These are phyloP conservation scores for Ustilago loliicola DNA, from an alignment of 1,284 basidiomycete species.

Conservation along the genomic window DNA sequence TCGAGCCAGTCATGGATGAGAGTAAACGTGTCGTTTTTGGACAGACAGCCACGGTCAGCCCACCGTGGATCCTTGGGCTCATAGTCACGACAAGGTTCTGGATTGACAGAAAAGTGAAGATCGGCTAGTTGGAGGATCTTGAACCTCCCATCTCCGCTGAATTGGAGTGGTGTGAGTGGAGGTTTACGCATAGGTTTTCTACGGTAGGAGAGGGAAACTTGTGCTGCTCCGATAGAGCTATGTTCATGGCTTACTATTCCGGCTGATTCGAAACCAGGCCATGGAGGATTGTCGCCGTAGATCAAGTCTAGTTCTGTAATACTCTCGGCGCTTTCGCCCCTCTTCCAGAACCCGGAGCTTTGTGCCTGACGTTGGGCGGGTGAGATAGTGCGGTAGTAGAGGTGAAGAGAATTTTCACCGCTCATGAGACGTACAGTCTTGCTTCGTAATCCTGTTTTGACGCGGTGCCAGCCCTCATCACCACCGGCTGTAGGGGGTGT, in stretches of 20 bases:
- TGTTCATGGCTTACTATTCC: slow-evolving; percentile 44
- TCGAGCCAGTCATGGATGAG: slow-evolving; percentile 72
- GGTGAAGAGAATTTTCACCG: slow-evolving; percentile 38
- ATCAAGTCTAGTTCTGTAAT: slow-evolving; percentile 65
- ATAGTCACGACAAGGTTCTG: slow-evolving; percentile 61
- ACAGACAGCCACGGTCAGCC: slow-evolving; percentile 29
- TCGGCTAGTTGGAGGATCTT: slow-evolving; percentile 68
- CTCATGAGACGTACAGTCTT: slow-evolving; percentile 35
- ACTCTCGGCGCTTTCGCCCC: background rate
- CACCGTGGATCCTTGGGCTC: slow-evolving; percentile 32
- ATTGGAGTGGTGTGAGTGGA: slow-evolving; percentile 31
- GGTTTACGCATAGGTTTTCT: slow-evolving; percentile 44
- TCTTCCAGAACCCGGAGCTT: slow-evolving; percentile 23
- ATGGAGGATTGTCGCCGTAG: slow-evolving; percentile 62
- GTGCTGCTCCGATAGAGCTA: slow-evolving; percentile 28
- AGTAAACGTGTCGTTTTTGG: slow-evolving; percentile 57
- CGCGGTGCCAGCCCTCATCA: slow-evolving; percentile 53
- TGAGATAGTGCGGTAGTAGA: slow-evolving; percentile 51
- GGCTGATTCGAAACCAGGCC: slow-evolving; percentile 57
- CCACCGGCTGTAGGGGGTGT: slow-evolving; percentile 24
- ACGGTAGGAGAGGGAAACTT: slow-evolving; percentile 45
- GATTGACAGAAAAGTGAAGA: slow-evolving; percentile 61
- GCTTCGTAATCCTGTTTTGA: slow-evolving; percentile 50
- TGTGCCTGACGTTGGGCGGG: slow-evolving; percentile 13
- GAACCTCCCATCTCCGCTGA: slow-evolving; percentile 59